phyloP scores from a whole-genome alignment of 1,284 basidiomycete genomes.

The Sphaerobolus stellatus region DNA sequence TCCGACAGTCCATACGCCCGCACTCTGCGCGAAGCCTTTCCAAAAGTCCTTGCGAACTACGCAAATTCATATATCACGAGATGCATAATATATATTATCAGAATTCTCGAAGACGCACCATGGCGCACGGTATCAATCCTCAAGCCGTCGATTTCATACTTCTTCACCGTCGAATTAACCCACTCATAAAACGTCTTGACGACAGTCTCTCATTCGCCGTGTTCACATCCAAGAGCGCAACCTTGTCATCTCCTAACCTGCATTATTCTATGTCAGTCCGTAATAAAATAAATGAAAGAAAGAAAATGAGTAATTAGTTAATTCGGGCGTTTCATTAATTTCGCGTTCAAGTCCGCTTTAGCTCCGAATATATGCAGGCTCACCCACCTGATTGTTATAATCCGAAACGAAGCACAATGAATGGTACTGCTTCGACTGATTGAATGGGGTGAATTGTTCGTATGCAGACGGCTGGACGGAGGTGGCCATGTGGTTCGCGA shows the following conservation, averaged over 20 bases:
- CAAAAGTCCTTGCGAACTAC: conserved; percentile 43
- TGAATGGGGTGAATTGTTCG: conserved; percentile 33
- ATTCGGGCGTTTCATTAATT: too few relatives aligned
- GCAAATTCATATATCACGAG: background rate
- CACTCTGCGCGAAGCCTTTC: conserved; percentile 37
- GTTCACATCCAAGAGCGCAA: conserved; percentile 41
- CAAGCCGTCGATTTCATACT: conserved; percentile 39
- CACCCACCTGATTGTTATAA: conserved; percentile 19
- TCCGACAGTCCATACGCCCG: conserved; percentile 43
- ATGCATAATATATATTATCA: background rate
- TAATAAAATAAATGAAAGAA: conserved; percentile 26
- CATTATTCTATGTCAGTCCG: conserved; percentile 43
- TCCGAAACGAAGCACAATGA: conserved; percentile 38
- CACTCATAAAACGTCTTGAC: conserved; percentile 36
- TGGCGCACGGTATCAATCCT: conserved; percentile 47
- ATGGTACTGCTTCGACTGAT: conserved; percentile 34
- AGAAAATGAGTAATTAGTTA: too few relatives aligned
- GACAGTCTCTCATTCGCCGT: conserved; percentile 41
- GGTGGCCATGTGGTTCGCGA: conserved; percentile 44
- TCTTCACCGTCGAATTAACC: conserved; percentile 37
- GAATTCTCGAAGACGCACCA: background rate
- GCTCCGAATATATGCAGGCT: conserved; percentile 18
- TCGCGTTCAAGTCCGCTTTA: too few relatives aligned
- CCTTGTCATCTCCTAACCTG: conserved; percentile 37
- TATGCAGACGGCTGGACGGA: conserved; percentile 20